Base-by-base conservation (phyloP, 805 yeast genomes). In the Alloascoidea hylecoeti region DNA sequence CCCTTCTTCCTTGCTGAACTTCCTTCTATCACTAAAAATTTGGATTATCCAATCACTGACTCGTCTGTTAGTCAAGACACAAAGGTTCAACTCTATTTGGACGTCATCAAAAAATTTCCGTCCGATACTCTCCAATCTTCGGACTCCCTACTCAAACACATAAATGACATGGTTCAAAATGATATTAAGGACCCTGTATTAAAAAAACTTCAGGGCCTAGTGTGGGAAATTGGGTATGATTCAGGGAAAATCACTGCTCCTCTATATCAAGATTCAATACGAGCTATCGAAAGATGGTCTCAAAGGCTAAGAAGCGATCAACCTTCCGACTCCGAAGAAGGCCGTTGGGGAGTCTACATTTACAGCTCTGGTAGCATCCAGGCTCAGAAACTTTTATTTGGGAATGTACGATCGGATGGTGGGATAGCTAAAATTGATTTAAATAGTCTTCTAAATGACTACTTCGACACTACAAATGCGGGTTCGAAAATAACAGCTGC, bases 291-390 rank as follows among this genome's bases (percentile, higher is more conserved):
- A 37, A 39, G 48, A 2, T 69, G 76, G 71, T 41, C 43, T 16
- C 18, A 41, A 23, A 23, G 30, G 30, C n/a, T 23, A n/a, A 23
- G 30, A 23, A 23, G n/a, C n/a, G 30, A 23, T n/a, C 30, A 23
- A 23, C 30, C 30, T 9, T 9, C 30, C 9, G 30, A 23, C 30
- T 23, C 30, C n/a, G 30, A 23, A n/a, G 30, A 23, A 23, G 30
- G 30, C 30, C 30, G 30, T 23, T 23, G 30, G 30, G 30, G 30
- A 2, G 59, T 84, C 0, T 81, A 66, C 50, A 84, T 88, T 15
- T 88, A 88, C 57, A 85, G 96, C 0, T 81, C 94, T 17, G 97
- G 97, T 0, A 78, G 92, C 34, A 74, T 88, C 16, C 70, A 75
- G 42, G 96, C 96, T 0, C 97, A 88, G 49, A 79, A 77, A 48